phyloP scores from a whole-genome alignment of 2,329 filamentous ascomycete genomes.

The Colletotrichum viniferum region DNA sequence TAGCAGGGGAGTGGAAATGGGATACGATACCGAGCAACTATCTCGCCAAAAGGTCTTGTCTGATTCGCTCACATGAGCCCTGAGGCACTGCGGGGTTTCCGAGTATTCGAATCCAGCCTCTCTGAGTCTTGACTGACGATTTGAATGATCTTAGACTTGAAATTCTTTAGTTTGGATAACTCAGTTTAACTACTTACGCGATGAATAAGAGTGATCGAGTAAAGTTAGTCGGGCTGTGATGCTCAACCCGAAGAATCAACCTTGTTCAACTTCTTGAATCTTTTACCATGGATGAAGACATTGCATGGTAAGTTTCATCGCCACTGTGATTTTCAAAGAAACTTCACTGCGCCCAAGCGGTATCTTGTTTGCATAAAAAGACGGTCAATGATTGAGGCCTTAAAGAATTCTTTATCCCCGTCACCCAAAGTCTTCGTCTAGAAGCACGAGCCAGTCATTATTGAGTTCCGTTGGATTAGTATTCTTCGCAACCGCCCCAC shows the following conservation, averaged over 20 bases:
- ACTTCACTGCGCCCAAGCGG: background rate
- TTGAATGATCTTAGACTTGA: background rate
- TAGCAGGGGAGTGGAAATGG: background rate
- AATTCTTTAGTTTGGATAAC: background rate
- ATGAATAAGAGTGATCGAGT: background rate
- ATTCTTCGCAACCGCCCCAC: too few species aligned
- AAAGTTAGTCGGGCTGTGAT: background rate
- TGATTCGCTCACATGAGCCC: too few species aligned
- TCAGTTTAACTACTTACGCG: background rate
- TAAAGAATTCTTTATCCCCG: background rate
- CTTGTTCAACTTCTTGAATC: background rate
- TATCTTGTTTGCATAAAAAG: fast-evolving
- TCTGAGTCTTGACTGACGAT: background rate
- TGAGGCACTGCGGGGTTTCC: too few species aligned
- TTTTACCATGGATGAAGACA: background rate
- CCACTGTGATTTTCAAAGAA: background rate
- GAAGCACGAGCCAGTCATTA: background rate
- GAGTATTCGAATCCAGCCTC: background rate
- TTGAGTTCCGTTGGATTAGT: too few species aligned
- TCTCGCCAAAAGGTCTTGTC: too few species aligned
- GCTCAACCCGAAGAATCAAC: background rate
- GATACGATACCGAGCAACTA: background rate
- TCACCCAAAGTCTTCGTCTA: background rate
- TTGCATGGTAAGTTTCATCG: too few species aligned
- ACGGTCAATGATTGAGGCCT: background rate